Evolutionary conservation across 2,329 filamentous ascomycete genomes (phyloP).

Genomic region (Exutisphaerella laricina): DNA sequence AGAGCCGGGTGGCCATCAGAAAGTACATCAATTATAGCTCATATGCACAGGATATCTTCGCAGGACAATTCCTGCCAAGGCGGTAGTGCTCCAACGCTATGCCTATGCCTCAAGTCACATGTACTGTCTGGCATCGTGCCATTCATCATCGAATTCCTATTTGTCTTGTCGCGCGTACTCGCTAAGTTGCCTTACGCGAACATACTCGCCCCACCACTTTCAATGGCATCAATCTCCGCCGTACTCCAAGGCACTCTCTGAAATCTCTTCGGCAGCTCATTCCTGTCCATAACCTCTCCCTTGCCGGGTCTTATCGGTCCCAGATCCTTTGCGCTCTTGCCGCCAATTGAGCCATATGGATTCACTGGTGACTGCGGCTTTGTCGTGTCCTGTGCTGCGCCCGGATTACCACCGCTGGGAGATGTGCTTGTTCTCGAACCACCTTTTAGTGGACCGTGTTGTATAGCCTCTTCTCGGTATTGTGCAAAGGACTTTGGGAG

Average conservation of each 20-base stretch:
- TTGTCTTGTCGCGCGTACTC: no score
- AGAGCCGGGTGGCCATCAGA: no score
- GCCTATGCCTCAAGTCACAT: no score
- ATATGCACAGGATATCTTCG: no score
- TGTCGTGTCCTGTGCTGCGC: slow-evolving; percentile 4
- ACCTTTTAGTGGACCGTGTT: slow-evolving; percentile 63
- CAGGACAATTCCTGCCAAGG: no score
- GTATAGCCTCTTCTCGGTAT: slow-evolving; percentile 72
- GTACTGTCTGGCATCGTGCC: no score
- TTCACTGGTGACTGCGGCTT: slow-evolving; percentile 12
- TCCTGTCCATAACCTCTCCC: slow-evolving; percentile 82
- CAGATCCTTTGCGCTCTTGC: slow-evolving; percentile 60
- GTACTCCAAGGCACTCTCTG: slow-evolving; percentile 65
- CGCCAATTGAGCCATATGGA: slow-evolving; percentile 48
- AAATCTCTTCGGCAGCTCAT: slow-evolving; percentile 81
- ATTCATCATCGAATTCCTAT: no score
- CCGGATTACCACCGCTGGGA: slow-evolving; percentile 9
- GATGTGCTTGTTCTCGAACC: slow-evolving; percentile 13
- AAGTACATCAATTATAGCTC: no score
- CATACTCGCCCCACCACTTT: slow-evolving; percentile 77
- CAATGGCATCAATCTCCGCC: slow-evolving; percentile 90
- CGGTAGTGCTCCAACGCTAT: no score
- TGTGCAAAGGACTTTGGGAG: slow-evolving; percentile 67
- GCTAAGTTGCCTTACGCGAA: slow-evolving; percentile 23
- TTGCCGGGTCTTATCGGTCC: slow-evolving; percentile 65